Conservation (phyloP, 768 basidiomycete genomes). For the Boletus tylopilopsis region DNA sequence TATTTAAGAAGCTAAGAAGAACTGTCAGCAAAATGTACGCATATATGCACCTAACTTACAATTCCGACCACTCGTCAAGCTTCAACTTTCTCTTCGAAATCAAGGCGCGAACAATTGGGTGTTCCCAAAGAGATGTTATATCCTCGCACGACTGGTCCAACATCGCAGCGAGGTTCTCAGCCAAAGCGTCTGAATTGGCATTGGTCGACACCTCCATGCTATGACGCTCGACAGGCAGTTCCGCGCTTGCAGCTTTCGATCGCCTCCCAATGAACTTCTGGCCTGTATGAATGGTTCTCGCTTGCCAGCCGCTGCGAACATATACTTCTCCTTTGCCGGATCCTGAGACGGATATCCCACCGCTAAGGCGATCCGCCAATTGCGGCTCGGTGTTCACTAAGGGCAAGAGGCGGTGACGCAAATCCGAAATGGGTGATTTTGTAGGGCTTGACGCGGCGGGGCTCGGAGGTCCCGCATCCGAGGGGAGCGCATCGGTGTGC, state of each 20-base stretch:
- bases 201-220: conserved; percentile 26
- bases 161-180: conserved; percentile 59
- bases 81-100: conserved; percentile 67
- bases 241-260: conserved; percentile 24
- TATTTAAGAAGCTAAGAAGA: conserved; percentile 60
- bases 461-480: conserved; percentile 9
- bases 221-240: conserved; percentile 28
- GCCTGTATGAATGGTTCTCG: conserved; percentile 57
- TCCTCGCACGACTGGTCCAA: conserved; percentile 58
- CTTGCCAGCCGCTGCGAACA: conserved; percentile 81
- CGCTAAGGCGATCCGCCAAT: conserved; percentile 70
- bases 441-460: conserved; percentile 17
- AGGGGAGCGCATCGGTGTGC: conserved; percentile 5
- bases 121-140: conserved; percentile 68
- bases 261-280: conserved; percentile 29
- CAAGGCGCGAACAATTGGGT: conserved; percentile 65
- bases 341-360: conserved; percentile 67
- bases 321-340: conserved; percentile 75
- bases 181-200: conserved; percentile 48
- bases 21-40: conserved; percentile 7
- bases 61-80: conserved; percentile 86
- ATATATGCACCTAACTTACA: conserved; percentile 51
- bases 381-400: conserved; percentile 58
- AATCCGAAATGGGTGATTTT: conserved; percentile 41
- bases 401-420: conserved; percentile 57